Evolutionary conservation across 2,329 filamentous ascomycete species (phyloP).

Genomic region (Mollisia scopiformis): DNA sequence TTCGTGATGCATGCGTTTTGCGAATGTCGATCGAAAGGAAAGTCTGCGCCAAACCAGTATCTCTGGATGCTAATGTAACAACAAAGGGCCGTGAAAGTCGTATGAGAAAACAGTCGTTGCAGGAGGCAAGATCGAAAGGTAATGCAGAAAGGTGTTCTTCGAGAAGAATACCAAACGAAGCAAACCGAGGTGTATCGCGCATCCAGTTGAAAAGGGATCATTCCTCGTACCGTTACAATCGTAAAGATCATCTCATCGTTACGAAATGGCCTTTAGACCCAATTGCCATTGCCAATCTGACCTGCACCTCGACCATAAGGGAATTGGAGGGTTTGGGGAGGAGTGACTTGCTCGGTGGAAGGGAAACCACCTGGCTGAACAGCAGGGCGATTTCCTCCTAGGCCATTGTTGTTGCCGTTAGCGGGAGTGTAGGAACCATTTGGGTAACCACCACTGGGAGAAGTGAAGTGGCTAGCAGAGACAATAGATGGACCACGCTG

Average conservation of each 20-base stretch:
- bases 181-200: constrained; percentile 20
- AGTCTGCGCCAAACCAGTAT: constrained; percentile 23
- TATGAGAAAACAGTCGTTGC: constrained; percentile 37
- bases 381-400: constrained; percentile 22
- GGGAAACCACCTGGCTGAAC: constrained; percentile 27
- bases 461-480: constrained; percentile 29
- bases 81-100: constrained; percentile 39
- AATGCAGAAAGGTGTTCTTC: neutral
- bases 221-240: constrained; percentile 41
- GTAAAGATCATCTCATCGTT: constrained; percentile 39
- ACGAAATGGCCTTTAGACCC: constrained; percentile 33
- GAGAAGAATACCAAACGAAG: constrained; percentile 5
- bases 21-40: constrained; percentile 30
- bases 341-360: constrained; percentile 28
- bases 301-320: constrained; percentile 31
- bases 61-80: constrained; percentile 39
- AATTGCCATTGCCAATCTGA: constrained; percentile 34
- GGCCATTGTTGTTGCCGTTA: constrained; percentile 24
- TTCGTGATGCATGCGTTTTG: constrained; percentile 32
- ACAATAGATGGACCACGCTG: constrained; percentile 36
- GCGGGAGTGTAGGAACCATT: constrained; percentile 29
- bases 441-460: constrained; percentile 28
- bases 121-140: neutral
- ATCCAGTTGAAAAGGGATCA: constrained; percentile 36
- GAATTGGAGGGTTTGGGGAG: constrained; percentile 26